phyloP scores from a whole-genome alignment of 352 stramenopile species.

The Phytophthora uliginosa region DNA sequence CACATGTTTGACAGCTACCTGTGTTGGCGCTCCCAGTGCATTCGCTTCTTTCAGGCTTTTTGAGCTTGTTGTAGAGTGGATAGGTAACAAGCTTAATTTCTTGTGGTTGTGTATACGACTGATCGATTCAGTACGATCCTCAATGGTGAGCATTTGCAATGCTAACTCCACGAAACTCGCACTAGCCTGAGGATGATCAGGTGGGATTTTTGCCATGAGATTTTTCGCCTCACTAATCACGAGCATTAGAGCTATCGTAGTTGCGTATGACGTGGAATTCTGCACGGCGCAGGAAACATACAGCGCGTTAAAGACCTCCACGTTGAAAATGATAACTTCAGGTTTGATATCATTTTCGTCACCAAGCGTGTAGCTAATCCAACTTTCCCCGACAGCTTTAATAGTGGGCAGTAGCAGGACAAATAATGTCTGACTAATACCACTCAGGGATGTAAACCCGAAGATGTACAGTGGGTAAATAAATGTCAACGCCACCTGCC shows the following conservation, averaged over 20 bases:
- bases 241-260: constrained; percentile 25
- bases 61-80: neutral
- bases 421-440: neutral
- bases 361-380: neutral
- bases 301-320: constrained; percentile 58
- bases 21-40: neutral
- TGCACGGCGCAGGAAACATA: constrained; percentile 37
- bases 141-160: constrained; percentile 16
- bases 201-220: constrained; percentile 24
- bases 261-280: constrained; percentile 18
- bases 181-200: neutral
- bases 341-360: neutral
- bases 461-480: neutral
- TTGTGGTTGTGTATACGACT: neutral
- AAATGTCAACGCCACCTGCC: neutral
- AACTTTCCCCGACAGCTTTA: neutral
- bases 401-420: neutral
- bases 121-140: constrained; percentile 2
- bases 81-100: neutral
- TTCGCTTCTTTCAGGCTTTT: neutral
- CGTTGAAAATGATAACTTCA: constrained; percentile 45
- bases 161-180: constrained; percentile 24
- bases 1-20: neutral
- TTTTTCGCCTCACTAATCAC: constrained; percentile 10
- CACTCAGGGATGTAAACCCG: neutral